A percentile compares a stretch with the other conserved stretches of the same genome.
Evolutionary conservation across 2,329 filamentous ascomycete species (phyloP).

Genomic region (Trichoderma breve): DNA sequence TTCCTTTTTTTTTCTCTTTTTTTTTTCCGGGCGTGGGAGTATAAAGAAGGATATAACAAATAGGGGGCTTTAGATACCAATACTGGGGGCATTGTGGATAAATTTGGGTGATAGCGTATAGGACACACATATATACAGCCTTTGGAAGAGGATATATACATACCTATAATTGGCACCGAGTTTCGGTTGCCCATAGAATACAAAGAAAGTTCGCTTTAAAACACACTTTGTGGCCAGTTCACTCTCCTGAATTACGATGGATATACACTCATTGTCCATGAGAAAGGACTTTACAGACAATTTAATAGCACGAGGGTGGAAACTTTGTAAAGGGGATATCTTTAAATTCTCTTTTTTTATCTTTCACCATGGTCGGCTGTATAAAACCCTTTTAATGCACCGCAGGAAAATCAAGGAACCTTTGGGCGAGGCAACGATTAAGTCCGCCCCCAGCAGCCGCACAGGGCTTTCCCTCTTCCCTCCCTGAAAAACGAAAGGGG

Average conservation of each 20-base stretch:
- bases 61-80: slow-evolving; percentile 15
- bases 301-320: background rate
- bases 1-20: background rate
- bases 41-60: slow-evolving; percentile 15
- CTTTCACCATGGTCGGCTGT: slow-evolving; percentile 26
- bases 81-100: slow-evolving; percentile 14
- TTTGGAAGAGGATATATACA: slow-evolving; percentile 9
- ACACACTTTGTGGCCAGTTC: background rate
- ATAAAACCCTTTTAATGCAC: slow-evolving; percentile 27
- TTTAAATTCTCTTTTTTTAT: slow-evolving; percentile 25
- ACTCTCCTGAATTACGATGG: background rate
- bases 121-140: slow-evolving; percentile 2
- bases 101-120: slow-evolving; percentile 14
- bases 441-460: slow-evolving; percentile 78
- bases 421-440: slow-evolving; percentile 73
- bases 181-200: slow-evolving; percentile 10
- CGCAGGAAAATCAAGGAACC: slow-evolving; percentile 27
- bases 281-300: background rate
- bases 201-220: background rate
- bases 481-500: slow-evolving; percentile 26
- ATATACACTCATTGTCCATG: background rate
- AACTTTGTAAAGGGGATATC: background rate
- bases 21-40: slow-evolving; percentile 7
- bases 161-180: background rate
- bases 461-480: slow-evolving; percentile 96